Evolutionary conservation across 2,329 filamentous ascomycete genomes (phyloP).

Genomic region (Aureobasidium melanogenum): DNA sequence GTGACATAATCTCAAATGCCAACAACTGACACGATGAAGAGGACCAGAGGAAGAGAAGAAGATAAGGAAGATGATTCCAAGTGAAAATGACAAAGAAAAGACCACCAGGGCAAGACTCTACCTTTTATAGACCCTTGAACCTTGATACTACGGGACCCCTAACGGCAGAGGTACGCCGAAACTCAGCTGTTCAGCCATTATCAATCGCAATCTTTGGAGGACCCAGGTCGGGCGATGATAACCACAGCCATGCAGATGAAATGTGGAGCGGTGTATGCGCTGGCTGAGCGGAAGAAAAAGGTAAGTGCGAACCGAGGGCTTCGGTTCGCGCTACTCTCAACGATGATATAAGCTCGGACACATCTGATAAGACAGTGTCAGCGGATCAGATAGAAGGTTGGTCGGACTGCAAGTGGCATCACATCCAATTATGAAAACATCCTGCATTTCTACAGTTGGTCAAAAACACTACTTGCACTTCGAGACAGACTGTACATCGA

Average conservation of each 20-base stretch:
- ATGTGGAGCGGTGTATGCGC: conserved; percentile 7
- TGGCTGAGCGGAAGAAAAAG: background rate
- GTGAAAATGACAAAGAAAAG: background rate
- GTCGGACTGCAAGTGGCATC: background rate
- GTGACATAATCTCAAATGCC: background rate
- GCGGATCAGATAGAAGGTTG: conserved; percentile 1
- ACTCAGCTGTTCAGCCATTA: background rate
- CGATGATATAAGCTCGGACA: accelerated
- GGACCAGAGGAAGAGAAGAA: background rate
- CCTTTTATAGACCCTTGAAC: background rate
- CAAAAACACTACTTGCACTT: background rate
- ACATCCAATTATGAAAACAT: too few species aligned
- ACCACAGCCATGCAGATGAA: background rate
- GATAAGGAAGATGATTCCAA: background rate
- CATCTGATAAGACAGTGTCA: background rate
- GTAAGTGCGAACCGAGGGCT: background rate
- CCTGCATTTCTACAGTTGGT: background rate
- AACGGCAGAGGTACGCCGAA: background rate
- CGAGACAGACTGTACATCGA: background rate
- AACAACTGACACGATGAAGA: background rate
- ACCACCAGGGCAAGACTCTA: background rate
- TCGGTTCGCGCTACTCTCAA: background rate
- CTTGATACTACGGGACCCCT: background rate
- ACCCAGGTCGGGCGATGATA: background rate
- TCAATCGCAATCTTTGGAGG: background rate